Base-by-base conservation (phyloP, 2,329 filamentous ascomycete species). In the Chaetothyriales sp. region DNA sequence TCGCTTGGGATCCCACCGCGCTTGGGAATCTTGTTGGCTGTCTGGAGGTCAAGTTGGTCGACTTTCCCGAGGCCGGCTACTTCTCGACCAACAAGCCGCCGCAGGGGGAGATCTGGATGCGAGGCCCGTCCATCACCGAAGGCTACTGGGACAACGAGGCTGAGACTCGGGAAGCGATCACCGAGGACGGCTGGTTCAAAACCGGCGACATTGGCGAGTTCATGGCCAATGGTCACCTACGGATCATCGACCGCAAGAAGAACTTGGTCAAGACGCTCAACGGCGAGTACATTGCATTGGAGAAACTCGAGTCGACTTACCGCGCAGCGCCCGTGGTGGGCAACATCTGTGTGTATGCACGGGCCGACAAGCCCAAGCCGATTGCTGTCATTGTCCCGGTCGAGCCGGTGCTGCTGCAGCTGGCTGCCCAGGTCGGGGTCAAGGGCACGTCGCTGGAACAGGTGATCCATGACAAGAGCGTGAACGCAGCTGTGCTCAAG, bases 151-250 rank as follows among this genome's bases (percentile, higher is more conserved):
- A 93, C 54, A 86, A 95, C 64, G 81, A 85, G 15, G 80, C 90
- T 60, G 89, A 95, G 71, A 95, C 87, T 5, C 76, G 75, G 62
- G 83, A 84, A 64, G 76, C 84, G 4, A 77, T 90, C 56, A 88
- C 85, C 1, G 67, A 79, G 2, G 92, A 95, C 61, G 87, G 87
- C 47, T 96, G 92, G 92, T 96, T 96, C 78, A 90, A 84, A 76
- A 94, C 88, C 15, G 90, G 90, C 54, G 90, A 96, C 63, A 92
- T 96, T 65, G 90, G 90, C 61, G 86, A 95, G 65, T 92, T 90
- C 62, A 82, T 90, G 66, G 65, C 72, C 44, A 75, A 83, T 55
- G 90, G 90, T 44, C 85, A 94, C 65, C 70, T 96, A 58, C 79
- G 76, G 60, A 83, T 96, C 65, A 89, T 96, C 63, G 90, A 96